Evolutionary conservation across 768 basidiomycete species (phyloP).

Genomic region (Mycena metata): DNA sequence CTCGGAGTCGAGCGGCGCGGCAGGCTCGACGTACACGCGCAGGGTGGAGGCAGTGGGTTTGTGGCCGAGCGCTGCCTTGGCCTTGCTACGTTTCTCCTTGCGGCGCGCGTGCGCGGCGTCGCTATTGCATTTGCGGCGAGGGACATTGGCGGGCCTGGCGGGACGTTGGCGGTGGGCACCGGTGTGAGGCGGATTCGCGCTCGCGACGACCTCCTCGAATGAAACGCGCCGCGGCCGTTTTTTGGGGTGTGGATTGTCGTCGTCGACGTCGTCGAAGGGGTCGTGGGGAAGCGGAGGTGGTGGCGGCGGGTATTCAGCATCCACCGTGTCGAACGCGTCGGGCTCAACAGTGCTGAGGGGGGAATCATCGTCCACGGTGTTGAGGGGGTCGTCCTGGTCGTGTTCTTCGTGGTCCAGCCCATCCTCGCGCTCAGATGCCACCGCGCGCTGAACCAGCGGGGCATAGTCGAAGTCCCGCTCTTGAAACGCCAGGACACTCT

Average conservation of each 20-base stretch:
- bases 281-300: background rate
- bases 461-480: no score
- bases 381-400: background rate
- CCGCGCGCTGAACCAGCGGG: background rate
- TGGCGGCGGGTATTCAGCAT: background rate
- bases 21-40: background rate
- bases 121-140: no score
- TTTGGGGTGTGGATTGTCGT: background rate
- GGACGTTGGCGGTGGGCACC: background rate
- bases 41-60: slow-evolving; percentile 5
- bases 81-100: background rate
- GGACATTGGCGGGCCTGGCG: background rate
- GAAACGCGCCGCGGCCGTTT: background rate
- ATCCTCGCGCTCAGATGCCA: background rate
- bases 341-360: background rate
- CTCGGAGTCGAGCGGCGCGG: background rate
- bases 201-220: background rate
- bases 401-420: slow-evolving; percentile 7
- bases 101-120: background rate
- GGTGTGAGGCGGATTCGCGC: background rate
- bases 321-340: background rate
- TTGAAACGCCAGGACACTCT: no score
- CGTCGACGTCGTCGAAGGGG: background rate
- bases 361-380: background rate
- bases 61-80: background rate